phyloP scores from a whole-genome alignment of 768 basidiomycete species.

The Boletellus emodensis region DNA sequence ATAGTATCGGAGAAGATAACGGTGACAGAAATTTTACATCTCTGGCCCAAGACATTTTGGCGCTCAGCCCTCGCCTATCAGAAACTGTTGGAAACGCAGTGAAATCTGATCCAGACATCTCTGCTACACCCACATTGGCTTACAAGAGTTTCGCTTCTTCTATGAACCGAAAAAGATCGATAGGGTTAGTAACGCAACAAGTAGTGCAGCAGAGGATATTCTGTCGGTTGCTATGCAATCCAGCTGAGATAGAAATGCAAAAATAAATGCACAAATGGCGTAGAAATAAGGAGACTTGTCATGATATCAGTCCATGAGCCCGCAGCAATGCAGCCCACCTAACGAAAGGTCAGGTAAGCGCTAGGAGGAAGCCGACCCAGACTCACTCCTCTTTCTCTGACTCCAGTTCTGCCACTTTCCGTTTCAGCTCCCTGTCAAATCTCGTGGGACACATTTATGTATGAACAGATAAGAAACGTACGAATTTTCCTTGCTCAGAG shows the following conservation, averaged over 20 bases:
- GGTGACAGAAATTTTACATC: slow-evolving; percentile 6
- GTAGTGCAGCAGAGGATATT: slow-evolving; percentile 10
- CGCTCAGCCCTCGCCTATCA: slow-evolving; percentile 1
- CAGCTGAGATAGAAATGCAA: slow-evolving; percentile 18
- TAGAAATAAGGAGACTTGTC: slow-evolving; percentile 21
- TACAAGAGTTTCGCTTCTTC: slow-evolving; percentile 21
- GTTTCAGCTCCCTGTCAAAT: slow-evolving; percentile 57
- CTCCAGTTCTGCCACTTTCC: slow-evolving; percentile 65
- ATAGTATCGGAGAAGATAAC: slow-evolving; percentile 6
- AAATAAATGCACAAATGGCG: slow-evolving; percentile 17
- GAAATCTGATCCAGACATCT: slow-evolving; percentile 4
- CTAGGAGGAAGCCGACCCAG: background rate
- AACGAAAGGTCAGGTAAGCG: slow-evolving; percentile 11
- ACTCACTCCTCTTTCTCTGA: slow-evolving; percentile 78
- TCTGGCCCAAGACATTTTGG: background rate
- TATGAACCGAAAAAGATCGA: slow-evolving; percentile 18
- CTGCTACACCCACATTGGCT: background rate
- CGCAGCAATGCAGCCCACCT: slow-evolving; percentile 69
- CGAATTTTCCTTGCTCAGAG: slow-evolving; percentile 76
- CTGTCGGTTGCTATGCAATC: slow-evolving; percentile 15
- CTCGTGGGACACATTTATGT: slow-evolving; percentile 2
- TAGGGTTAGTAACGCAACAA: slow-evolving; percentile 11
- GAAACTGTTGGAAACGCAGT: background rate
- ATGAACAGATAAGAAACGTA: slow-evolving; percentile 35
- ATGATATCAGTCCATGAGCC: slow-evolving; percentile 42